Percentiles rank a stretch among this genome's conserved stretches.
These are phyloP conservation scores for Leccinum arenicola DNA, from an alignment of 768 basidiomycete species.

Conservation along the genomic window DNA sequence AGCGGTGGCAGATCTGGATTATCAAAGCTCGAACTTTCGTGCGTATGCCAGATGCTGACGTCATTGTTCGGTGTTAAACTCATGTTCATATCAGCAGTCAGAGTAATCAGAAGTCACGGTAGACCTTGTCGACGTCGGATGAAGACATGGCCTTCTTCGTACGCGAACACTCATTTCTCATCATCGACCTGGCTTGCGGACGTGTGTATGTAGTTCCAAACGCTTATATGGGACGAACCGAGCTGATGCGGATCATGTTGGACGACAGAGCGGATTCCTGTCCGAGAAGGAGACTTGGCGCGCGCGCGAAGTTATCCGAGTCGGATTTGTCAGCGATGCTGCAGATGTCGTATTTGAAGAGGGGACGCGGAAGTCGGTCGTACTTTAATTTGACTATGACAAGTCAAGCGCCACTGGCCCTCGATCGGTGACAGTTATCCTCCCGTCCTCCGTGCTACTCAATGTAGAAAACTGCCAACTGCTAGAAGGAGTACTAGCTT, in stretches of 20 bases:
- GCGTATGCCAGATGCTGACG: slow-evolving; percentile 6
- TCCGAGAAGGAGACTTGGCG: background rate
- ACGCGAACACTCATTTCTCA: background rate
- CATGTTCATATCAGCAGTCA: slow-evolving; percentile 10
- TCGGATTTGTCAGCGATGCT: background rate
- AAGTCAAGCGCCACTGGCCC: background rate
- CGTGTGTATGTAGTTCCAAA: background rate
- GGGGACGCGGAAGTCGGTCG: background rate
- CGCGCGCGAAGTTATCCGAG: background rate
- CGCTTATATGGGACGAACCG: background rate
- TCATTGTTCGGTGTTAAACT: slow-evolving; percentile 9
- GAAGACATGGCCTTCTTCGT: slow-evolving; percentile 11
- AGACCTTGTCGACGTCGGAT: slow-evolving; percentile 14
- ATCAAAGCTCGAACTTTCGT: background rate
- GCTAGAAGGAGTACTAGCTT: slow-evolving; percentile 1
- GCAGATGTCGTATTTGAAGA: background rate
- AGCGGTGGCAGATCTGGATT: slow-evolving; percentile 7
- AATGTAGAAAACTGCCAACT: background rate
- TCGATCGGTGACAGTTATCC: slow-evolving; percentile 3
- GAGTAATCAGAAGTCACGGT: background rate
- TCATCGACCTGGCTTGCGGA: background rate
- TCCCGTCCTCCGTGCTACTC: background rate
- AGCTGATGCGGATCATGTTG: background rate
- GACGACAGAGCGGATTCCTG: background rate
- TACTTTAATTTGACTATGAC: background rate